Evolutionary conservation across 768 basidiomycete species (phyloP).

Genomic region (Dentipellis sp.): DNA sequence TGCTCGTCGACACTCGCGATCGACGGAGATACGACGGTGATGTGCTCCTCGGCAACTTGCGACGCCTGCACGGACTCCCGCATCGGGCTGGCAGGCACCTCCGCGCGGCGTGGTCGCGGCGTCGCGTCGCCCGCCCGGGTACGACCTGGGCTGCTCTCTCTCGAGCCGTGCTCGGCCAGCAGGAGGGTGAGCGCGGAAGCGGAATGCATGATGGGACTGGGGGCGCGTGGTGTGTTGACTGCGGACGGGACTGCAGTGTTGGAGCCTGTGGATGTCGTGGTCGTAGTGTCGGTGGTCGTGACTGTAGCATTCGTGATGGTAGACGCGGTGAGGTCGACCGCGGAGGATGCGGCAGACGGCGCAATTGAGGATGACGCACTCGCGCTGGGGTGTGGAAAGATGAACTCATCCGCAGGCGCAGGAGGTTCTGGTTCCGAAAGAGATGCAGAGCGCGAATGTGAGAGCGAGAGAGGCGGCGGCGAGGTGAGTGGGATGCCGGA

Average conservation of each 20-base stretch:
- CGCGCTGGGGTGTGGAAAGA: not conserved
- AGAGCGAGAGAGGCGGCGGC: no score
- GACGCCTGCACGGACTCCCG: no score
- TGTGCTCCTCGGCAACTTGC: no score
- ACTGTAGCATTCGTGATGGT: not conserved
- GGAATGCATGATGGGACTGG: not conserved
- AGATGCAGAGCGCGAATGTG: no score
- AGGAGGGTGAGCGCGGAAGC: not conserved
- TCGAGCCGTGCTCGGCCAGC: not conserved
- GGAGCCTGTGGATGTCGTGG: not conserved
- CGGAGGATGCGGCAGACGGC: not conserved
- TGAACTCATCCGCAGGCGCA: not conserved
- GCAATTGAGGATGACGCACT: not conserved
- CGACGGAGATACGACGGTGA: no score
- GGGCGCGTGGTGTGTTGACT: not conserved
- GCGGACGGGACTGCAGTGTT: not conserved
- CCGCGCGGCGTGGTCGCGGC: not conserved
- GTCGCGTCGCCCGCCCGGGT: not conserved
- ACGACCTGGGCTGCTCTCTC: not conserved
- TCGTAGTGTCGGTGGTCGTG: not conserved
- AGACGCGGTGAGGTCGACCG: not conserved
- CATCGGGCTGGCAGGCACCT: no score
- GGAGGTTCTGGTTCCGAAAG: not conserved
- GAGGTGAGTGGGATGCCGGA: not conserved
- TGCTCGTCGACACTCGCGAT: slow-evolving; percentile 3